phyloP scores from a whole-genome alignment of 2,329 filamentous ascomycete genomes.

The Sporothrix protearum region DNA sequence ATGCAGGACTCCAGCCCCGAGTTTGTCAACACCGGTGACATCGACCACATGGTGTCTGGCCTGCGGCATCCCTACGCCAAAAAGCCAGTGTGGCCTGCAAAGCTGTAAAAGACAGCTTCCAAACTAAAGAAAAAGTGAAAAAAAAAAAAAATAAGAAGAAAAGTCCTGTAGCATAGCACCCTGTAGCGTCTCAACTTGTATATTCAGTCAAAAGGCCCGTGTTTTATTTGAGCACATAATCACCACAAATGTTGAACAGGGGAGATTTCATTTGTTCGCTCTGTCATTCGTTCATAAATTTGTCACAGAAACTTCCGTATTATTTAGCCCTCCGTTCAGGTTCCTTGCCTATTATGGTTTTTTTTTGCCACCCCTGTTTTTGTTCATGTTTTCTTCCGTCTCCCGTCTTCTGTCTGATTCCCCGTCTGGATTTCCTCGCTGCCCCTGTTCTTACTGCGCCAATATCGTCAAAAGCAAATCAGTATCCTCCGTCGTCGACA shows the following conservation, averaged over 20 bases:
- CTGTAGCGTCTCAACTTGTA: neutral
- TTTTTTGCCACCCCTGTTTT: neutral
- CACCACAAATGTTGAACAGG: neutral
- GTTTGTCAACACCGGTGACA: conserved; percentile 30
- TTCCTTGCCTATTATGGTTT: too few species aligned
- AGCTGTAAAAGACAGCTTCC: neutral
- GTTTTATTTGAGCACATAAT: neutral
- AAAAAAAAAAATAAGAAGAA: too few species aligned
- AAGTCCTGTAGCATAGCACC: neutral
- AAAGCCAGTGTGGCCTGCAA: conserved; percentile 23
- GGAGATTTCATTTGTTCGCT: neutral
- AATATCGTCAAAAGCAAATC: neutral
- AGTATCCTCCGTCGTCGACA: neutral
- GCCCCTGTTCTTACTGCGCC: neutral
- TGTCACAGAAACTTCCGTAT: too few species aligned
- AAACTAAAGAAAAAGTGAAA: too few species aligned
- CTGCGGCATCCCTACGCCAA: conserved; percentile 25
- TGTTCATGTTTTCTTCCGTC: neutral
- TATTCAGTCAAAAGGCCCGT: neutral
- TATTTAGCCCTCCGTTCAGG: too few species aligned
- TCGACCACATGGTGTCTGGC: conserved; percentile 28
- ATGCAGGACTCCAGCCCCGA: conserved; percentile 28
- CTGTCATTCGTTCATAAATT: neutral
- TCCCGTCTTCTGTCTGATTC: neutral
- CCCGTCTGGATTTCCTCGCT: neutral